Evolutionary conservation across 2,329 filamentous ascomycete genomes (phyloP), one percentile per base, ranked within the genome.

Genomic region (Aspergillus sp.): DNA sequence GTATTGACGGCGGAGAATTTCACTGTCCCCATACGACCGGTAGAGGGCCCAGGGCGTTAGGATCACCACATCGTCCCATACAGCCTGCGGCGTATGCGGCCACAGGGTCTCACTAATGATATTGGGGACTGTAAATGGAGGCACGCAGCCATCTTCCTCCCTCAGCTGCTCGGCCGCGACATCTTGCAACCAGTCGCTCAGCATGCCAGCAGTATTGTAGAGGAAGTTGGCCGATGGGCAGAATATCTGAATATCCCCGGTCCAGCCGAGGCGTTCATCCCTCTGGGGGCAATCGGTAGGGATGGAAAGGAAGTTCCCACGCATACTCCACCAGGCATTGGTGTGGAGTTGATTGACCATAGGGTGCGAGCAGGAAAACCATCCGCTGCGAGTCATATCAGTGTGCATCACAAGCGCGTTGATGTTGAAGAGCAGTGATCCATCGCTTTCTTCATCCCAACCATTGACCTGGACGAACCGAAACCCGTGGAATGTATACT

Each of bases 241-340:
- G 32, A 36, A 36, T 5, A 79, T 77, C 39, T 81, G 80, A 7
- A 78, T 73, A 63, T 85, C 81, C 15, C 85, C 81, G 0, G 80
- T 83, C 85, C 84, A 84, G 19, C 81, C 81, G 5, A 85, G 69
- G 0, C 83, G 76, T 69, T 86, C 83, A 56, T 86, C 83, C 1
- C 83, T 36, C 32, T 36, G 32, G 32, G 32, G 32, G 5, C 32
- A 36, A 5, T 36, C 32, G 1, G 32, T 36, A 12, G 32, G 32
- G 1, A 36, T 36, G 12, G 32, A 36, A 12, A 36, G 32, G 32
- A 36, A 36, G 6, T 87, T 88, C 0, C 84, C 84, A 28, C 79
- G 78, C 80, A 86, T 85, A 5, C 79, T 80, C 85, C 85, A 87
- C 30, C 75, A 67, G 0, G 83, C 78, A 57, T 88, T 88, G 1